These are phyloP conservation scores for Ceratobasidium sp. DNA, from an alignment of 1,284 basidiomycete genomes.

Conservation along the genomic window DNA sequence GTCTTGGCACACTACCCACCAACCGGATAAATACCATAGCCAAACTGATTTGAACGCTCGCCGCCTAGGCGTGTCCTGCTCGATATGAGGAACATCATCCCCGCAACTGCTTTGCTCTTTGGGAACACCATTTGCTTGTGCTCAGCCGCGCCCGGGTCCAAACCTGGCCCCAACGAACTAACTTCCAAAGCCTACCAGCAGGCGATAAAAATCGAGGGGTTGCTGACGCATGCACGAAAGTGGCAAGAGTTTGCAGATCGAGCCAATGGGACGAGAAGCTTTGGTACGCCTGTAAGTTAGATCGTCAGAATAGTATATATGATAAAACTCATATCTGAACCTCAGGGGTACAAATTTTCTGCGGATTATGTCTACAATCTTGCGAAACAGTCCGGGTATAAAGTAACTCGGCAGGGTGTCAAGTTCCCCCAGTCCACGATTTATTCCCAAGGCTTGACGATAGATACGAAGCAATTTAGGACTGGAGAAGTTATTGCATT, in stretches of 20 bases:
- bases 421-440: slow-evolving; percentile 27
- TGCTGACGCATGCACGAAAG: slow-evolving; percentile 27
- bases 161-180: slow-evolving; percentile 16
- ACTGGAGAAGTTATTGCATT: slow-evolving; percentile 36
- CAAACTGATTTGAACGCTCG: not conserved
- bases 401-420: slow-evolving; percentile 16
- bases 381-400: slow-evolving; percentile 23
- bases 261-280: slow-evolving; percentile 37
- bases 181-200: slow-evolving; percentile 32
- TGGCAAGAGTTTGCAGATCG: slow-evolving; percentile 40
- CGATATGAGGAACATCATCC: not conserved
- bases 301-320: not conserved
- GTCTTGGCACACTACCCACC: not conserved
- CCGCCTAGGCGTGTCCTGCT: not conserved
- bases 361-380: slow-evolving; percentile 36
- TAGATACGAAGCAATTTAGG: slow-evolving; percentile 23
- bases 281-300: slow-evolving; percentile 19
- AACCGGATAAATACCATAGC: not conserved
- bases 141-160: not conserved
- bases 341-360: slow-evolving; percentile 26
- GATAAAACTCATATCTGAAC: not conserved
- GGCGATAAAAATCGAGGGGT: slow-evolving; percentile 20
- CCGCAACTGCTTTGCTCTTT: not conserved
- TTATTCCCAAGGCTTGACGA: slow-evolving; percentile 16
- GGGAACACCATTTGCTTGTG: slow-evolving; percentile 14